Evolutionary conservation across 768 basidiomycete species (phyloP).

Genomic region (Melanogaster broomeanus): DNA sequence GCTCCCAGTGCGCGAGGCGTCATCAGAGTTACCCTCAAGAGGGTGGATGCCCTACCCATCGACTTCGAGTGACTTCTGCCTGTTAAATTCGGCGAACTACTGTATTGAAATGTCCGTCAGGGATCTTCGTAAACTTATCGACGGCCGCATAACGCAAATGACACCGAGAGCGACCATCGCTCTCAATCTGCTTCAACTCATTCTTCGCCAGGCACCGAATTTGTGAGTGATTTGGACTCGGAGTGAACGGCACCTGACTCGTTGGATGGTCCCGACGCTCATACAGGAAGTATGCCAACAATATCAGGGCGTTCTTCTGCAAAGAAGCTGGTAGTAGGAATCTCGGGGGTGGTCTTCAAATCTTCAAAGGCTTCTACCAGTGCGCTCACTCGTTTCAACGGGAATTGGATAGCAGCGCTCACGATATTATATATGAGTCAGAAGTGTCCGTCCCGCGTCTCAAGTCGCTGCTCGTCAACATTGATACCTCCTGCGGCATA

Average conservation of each 20-base stretch:
- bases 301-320: conserved; percentile 47
- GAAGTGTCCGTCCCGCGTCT: conserved; percentile 49
- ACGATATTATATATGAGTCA: conserved; percentile 15
- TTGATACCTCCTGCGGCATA: conserved; percentile 48
- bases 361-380: conserved; percentile 55
- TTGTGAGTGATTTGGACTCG: conserved; percentile 37
- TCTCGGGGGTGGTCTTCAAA: conserved; percentile 38
- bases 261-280: neutral
- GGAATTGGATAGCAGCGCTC: neutral
- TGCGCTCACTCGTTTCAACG: conserved; percentile 23
- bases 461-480: conserved; percentile 42
- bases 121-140: conserved; percentile 25
- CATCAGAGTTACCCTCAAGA: conserved; percentile 32
- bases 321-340: conserved; percentile 25
- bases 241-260: neutral
- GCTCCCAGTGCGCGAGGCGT: conserved; percentile 28
- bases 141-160: conserved; percentile 23
- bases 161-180: conserved; percentile 36
- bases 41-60: conserved; percentile 40
- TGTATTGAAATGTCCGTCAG: conserved; percentile 7
- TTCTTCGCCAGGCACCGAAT: conserved; percentile 49
- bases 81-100: neutral
- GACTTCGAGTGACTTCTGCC: conserved; percentile 35
- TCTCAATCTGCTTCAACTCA: conserved; percentile 48
- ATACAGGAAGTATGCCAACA: conserved; percentile 44